These are phyloP conservation scores for Nothopassalora personata DNA, from an alignment of 2,329 filamentous ascomycete species.

Conservation along the genomic window DNA sequence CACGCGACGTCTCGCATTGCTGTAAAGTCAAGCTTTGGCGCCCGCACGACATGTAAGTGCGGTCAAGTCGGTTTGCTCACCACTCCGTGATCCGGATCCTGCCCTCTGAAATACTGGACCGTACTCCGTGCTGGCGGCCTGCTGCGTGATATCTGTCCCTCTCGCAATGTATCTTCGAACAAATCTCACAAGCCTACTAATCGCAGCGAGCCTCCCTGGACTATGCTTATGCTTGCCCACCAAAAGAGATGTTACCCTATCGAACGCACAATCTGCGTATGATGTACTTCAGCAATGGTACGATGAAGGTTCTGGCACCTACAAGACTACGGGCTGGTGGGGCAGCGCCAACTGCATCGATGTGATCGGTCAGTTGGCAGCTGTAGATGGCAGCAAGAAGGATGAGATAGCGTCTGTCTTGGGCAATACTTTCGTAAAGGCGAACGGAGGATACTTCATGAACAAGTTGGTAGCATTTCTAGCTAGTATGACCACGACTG, in stretches of 20 bases:
- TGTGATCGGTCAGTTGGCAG: background rate
- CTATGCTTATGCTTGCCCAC: background rate
- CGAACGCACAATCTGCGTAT: conserved; percentile 1
- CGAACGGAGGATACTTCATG: background rate
- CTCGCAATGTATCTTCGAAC: background rate
- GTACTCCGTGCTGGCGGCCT: background rate
- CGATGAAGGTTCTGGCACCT: background rate
- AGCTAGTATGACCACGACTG: background rate
- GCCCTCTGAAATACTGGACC: background rate
- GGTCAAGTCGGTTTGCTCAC: background rate
- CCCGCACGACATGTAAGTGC: background rate
- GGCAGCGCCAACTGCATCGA: background rate
- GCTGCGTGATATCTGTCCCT: no score
- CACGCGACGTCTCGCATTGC: background rate
- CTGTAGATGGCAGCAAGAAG: background rate
- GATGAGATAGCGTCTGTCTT: conserved; percentile 1
- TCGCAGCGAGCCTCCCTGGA: background rate
- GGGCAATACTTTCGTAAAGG: background rate
- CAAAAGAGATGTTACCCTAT: conserved; percentile 2
- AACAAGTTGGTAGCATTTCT: background rate
- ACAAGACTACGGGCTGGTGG: conserved; percentile 6
- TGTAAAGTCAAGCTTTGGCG: background rate
- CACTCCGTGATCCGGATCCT: background rate
- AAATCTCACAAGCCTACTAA: background rate
- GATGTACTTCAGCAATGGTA: conserved; percentile 6